These are phyloP conservation scores for Cryptosporidium ryanae DNA, from an alignment of 169 alveolate genomes.

Conservation along the genomic window DNA sequence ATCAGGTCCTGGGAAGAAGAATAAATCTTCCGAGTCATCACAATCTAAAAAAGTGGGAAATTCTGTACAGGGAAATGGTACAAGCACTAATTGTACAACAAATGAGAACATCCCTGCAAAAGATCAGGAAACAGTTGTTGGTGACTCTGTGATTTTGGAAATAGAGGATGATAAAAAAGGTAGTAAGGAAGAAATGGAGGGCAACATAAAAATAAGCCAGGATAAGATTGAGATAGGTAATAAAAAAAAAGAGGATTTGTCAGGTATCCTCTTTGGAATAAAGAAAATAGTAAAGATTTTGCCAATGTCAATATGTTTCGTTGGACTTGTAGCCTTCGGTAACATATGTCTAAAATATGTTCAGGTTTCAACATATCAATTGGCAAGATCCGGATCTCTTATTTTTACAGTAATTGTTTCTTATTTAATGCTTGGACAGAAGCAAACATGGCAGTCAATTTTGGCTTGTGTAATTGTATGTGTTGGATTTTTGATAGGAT, in stretches of 20 bases:
- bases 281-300: slow-evolving; percentile 52
- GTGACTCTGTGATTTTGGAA: not conserved
- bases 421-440: slow-evolving; percentile 74
- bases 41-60: slow-evolving; percentile 9
- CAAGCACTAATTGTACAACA: slow-evolving; percentile 54
- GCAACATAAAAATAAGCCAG: not conserved
- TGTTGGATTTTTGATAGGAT: slow-evolving; percentile 78
- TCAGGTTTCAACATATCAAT: slow-evolving; percentile 81
- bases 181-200: not conserved
- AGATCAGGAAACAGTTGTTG: not conserved
- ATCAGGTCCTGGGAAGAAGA: not conserved
- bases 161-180: not conserved
- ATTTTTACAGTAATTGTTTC: slow-evolving; percentile 77
- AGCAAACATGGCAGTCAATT: slow-evolving; percentile 49
- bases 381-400: slow-evolving; percentile 80
- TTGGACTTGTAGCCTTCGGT: slow-evolving; percentile 78
- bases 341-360: slow-evolving; percentile 78
- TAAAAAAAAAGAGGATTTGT: not conserved
- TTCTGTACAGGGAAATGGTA: not conserved
- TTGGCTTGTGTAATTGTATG: slow-evolving; percentile 78
- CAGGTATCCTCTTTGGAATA: not conserved
- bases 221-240: not conserved
- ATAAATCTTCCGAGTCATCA: not conserved
- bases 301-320: slow-evolving; percentile 78
- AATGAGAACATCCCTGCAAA: slow-evolving; percentile 27